A percentile compares a stretch with the other conserved stretches of the same genome.
Conservation (phyloP, 805 yeast species). For the Teunomyces atbi region DNA sequence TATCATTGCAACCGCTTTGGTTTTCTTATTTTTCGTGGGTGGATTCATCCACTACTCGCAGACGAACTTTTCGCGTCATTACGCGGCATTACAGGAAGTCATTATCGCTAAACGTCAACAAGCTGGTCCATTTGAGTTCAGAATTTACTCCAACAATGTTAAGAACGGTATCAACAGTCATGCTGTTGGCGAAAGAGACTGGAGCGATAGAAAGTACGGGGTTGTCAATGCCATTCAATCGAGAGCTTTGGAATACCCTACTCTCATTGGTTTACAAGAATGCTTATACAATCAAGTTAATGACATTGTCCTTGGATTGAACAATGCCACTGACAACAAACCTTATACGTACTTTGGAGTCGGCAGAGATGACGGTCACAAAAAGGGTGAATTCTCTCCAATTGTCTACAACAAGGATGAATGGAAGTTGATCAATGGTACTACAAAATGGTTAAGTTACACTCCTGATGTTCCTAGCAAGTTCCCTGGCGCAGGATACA, state of each 20-base stretch:
- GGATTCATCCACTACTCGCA: slow-evolving; percentile 1
- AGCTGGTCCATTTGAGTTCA: slow-evolving; percentile 9
- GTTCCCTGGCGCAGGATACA: slow-evolving; percentile 49
- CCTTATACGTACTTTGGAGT: slow-evolving; percentile 43
- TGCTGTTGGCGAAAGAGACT: slow-evolving; percentile 10
- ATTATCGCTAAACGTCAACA: background rate
- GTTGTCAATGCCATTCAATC: slow-evolving; percentile 12
- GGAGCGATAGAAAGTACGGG: slow-evolving; percentile 13
- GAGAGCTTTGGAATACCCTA: slow-evolving; percentile 8
- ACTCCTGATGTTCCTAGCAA: slow-evolving; percentile 54
- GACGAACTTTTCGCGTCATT: background rate
- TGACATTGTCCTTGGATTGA: slow-evolving; percentile 35
- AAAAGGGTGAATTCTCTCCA: slow-evolving; percentile 52
- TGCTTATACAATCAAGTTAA: slow-evolving; percentile 44
- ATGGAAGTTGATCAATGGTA: slow-evolving; percentile 39
- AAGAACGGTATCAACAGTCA: slow-evolving; percentile 8
- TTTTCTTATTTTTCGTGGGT: background rate
- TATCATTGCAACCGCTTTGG: background rate
- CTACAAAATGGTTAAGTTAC: slow-evolving; percentile 52
- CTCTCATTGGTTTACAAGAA: slow-evolving; percentile 40
- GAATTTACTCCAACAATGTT: slow-evolving; percentile 12
- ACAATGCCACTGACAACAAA: slow-evolving; percentile 7
- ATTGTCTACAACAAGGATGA: slow-evolving; percentile 38
- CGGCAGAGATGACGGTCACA: slow-evolving; percentile 53
- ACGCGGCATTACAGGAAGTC: background rate